Base-by-base conservation (phyloP, 1,284 basidiomycete genomes). In the Sanghuangporus sanghuang region DNA sequence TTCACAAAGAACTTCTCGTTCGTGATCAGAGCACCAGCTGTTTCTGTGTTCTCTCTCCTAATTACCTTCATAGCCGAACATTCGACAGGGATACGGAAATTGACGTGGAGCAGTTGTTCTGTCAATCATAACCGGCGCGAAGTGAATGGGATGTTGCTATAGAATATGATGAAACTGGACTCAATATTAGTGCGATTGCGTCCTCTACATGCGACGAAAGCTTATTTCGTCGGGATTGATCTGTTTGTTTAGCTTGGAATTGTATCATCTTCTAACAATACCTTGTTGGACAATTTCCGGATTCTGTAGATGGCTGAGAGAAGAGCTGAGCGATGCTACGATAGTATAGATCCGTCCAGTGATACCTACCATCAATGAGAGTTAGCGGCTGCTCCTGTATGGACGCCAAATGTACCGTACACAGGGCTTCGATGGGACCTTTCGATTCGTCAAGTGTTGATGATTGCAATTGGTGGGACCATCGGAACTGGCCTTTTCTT, bases 391-490 rank as follows among this genome's bases (percentile, higher is more conserved):
- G 53, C 14, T 32, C 32, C 32, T 5, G 21, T 32, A 12, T 53
- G 21, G 23, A 32, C 52, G 9, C 14, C 21, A 35, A 54, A 54
- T 54, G 16, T 12, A 18, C 21, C 18, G 16, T 12, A 48, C n/a
- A 35, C 27, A 9, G 57, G 77, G 11, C 79, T 91, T 12, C 85
- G 82, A 40, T 81, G 89, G 46, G 84, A 82, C 0, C 77, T 92
- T 16, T 88, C 88, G 46, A 83, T 87, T 1, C 76, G 90, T 39
- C 89, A 92, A 71, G 89, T 92, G 1, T 87, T 89, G 71, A 92
- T 92, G 89, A 92, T 92, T 63, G 90, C 89, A 16, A 85, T 92
- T 60, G 89, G 81, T 39, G 89, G 89, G 6, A 88, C 86, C 3
- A 88, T 89, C 64, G 81, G 67, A 7, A 39, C 64, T 54, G 69